Conservation (phyloP, 2,329 filamentous ascomycete genomes). For the Talaromyces amestolkiae region DNA sequence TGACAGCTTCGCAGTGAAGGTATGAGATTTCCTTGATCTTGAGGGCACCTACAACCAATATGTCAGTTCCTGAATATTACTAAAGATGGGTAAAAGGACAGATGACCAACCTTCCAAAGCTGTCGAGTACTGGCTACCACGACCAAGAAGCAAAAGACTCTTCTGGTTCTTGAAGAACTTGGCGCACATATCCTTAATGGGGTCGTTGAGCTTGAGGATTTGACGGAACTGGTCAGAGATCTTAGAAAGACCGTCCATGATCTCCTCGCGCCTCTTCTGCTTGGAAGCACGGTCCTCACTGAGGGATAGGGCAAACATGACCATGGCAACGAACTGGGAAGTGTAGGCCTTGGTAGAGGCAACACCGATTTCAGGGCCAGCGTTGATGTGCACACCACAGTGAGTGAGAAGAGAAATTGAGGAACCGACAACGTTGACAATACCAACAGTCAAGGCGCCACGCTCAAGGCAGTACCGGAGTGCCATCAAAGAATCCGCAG, state of each 20-base stretch:
- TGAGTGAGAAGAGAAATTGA: conserved; percentile 98
- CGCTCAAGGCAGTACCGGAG: conserved; percentile 97
- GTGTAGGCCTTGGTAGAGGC: conserved; percentile 99
- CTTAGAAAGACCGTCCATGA: conserved; percentile 87
- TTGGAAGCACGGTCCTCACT: conserved; percentile 97
- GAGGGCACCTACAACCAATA: conserved; percentile 61
- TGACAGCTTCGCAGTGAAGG: conserved; percentile 98
- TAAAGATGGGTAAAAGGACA: not conserved
- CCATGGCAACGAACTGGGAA: conserved; percentile 98
- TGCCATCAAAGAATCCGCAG: conserved; percentile 94
- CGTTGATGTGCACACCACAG: conserved; percentile 99
- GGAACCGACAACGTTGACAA: conserved; percentile 97
- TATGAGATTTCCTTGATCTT: conserved; percentile 99
- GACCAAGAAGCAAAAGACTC: conserved; percentile 85
- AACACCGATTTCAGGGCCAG: conserved; percentile 96
- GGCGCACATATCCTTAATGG: conserved; percentile 90
- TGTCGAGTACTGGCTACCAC: conserved; percentile 90
- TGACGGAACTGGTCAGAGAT: conserved; percentile 89
- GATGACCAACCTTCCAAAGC: conserved; percentile 71
- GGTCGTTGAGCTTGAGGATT: conserved; percentile 84
- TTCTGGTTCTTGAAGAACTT: conserved; percentile 97
- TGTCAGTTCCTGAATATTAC: conserved; percentile 18
- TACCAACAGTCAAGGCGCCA: conserved; percentile 92
- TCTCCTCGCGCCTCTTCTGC: conserved; percentile 84
- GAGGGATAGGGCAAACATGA: conserved; percentile 97